phyloP scores from a whole-genome alignment of 2,329 filamentous ascomycete genomes.

The Fonsecaea monophora region DNA sequence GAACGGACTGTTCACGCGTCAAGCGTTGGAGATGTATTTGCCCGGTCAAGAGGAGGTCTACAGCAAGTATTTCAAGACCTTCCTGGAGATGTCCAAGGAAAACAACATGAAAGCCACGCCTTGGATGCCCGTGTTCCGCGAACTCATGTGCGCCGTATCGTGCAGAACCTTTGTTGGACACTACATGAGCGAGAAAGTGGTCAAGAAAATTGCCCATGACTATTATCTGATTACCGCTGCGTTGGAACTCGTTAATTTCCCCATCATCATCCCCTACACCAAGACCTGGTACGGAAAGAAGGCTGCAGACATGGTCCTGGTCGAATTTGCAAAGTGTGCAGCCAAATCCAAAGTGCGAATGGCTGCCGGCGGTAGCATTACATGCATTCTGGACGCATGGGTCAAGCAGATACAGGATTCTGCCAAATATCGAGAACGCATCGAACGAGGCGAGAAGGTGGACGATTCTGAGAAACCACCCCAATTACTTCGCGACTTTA shows the following conservation, averaged over 20 bases:
- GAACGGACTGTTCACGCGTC: conserved; percentile 91
- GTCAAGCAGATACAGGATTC: conserved; percentile 86
- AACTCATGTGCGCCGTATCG: conserved; percentile 92
- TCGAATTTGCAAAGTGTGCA: conserved; percentile 87
- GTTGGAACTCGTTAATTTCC: conserved; percentile 97
- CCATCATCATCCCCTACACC: conserved; percentile 92
- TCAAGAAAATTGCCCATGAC: conserved; percentile 94
- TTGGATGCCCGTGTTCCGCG: conserved; percentile 91
- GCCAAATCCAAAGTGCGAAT: conserved; percentile 93
- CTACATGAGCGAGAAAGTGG: conserved; percentile 87
- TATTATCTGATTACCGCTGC: conserved; percentile 97
- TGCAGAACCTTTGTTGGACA: conserved; percentile 97
- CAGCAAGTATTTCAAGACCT: conserved; percentile 81
- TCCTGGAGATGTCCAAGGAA: conserved; percentile 75
- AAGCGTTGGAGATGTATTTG: conserved; percentile 85
- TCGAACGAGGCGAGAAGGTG: conserved; percentile 72
- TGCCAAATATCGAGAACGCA: conserved; percentile 77
- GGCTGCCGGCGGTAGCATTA: conserved; percentile 82
- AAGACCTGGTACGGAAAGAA: conserved; percentile 98
- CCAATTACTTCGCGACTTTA: conserved; percentile 83
- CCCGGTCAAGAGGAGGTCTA: conserved; percentile 93
- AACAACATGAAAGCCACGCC: conserved; percentile 75
- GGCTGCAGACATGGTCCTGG: conserved; percentile 87
- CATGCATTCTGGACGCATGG: conserved; percentile 97
- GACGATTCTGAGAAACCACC: conserved; percentile 79